A percentile compares a stretch with the other conserved stretches of the same genome.
Evolutionary conservation across 306 rosid species (phyloP).

Genomic region (Senna tora): DNA sequence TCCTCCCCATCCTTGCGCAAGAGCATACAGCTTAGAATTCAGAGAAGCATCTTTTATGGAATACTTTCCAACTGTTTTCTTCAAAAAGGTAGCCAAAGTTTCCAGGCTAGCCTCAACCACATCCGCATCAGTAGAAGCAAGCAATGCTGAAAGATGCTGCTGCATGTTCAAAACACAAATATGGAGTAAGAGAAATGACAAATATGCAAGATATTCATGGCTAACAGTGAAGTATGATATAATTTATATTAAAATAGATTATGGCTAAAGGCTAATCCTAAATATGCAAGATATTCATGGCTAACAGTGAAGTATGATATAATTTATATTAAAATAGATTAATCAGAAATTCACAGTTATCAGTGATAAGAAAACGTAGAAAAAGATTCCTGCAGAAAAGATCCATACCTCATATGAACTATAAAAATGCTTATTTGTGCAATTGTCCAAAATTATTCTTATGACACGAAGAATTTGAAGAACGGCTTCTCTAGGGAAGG

Average conservation of each 20-base stretch:
- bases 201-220: background rate
- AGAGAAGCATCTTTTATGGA: constrained; percentile 77
- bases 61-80: constrained; percentile 90
- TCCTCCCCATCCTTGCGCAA: constrained; percentile 99
- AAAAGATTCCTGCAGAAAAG: constrained; percentile 7
- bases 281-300: background rate
- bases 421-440: constrained; percentile 95
- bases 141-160: constrained; percentile 98
- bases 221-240: background rate
- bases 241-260: background rate
- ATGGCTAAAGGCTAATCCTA: too few species aligned
- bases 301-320: background rate
- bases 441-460: constrained; percentile 89
- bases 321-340: constrained; percentile 1
- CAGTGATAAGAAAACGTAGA: constrained; percentile 25
- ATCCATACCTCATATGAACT: constrained; percentile 87
- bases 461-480: constrained; percentile 92
- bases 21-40: constrained; percentile 83
- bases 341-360: constrained; percentile 10
- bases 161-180: constrained; percentile 55
- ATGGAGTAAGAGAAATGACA: constrained; percentile 17
- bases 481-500: constrained; percentile 87
- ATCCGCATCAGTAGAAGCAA: constrained; percentile 94
- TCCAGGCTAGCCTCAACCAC: constrained; percentile 94
- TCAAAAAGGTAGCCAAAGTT: constrained; percentile 86